Conservation (phyloP, 148 eudicot genomes). For the Talinum fruticosum region DNA sequence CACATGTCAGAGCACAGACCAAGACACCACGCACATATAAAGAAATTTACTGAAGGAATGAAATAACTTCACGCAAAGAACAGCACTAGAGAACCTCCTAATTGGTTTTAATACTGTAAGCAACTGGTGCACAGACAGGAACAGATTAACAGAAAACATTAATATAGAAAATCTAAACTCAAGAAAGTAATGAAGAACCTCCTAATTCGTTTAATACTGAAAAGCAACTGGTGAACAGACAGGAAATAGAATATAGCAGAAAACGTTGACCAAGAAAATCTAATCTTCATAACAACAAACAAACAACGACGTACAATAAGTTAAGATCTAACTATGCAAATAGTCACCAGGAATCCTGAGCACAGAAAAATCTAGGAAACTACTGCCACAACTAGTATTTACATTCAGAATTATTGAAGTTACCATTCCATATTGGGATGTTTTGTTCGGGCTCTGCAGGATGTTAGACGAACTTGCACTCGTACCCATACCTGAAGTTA, state of each 20-base stretch:
- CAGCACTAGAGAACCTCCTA: not conserved
- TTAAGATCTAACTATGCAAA: not conserved
- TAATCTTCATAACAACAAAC: not conserved
- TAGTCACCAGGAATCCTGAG: not conserved
- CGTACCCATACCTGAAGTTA: conserved; percentile 40
- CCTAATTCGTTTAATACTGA: not conserved
- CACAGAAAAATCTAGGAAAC: not conserved
- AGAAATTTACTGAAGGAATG: not conserved
- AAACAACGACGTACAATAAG: not conserved
- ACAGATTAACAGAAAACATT: not conserved
- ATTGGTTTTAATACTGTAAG: not conserved
- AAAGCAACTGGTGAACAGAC: not conserved
- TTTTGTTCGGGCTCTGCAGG: conserved; percentile 29
- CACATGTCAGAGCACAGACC: too few relatives aligned
- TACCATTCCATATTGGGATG: conserved; percentile 44
- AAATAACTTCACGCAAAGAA: not conserved
- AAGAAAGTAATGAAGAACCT: too few relatives aligned
- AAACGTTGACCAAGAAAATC: not conserved
- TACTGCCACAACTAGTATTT: not conserved
- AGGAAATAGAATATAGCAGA: not conserved
- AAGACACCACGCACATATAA: not conserved
- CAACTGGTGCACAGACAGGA: not conserved
- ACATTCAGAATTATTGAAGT: conserved; percentile 7
- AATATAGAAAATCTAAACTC: not conserved
- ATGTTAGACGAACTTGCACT: conserved; percentile 47